Base-by-base conservation (phyloP, 1,284 basidiomycete genomes). In the Ustilago cynodontis region DNA sequence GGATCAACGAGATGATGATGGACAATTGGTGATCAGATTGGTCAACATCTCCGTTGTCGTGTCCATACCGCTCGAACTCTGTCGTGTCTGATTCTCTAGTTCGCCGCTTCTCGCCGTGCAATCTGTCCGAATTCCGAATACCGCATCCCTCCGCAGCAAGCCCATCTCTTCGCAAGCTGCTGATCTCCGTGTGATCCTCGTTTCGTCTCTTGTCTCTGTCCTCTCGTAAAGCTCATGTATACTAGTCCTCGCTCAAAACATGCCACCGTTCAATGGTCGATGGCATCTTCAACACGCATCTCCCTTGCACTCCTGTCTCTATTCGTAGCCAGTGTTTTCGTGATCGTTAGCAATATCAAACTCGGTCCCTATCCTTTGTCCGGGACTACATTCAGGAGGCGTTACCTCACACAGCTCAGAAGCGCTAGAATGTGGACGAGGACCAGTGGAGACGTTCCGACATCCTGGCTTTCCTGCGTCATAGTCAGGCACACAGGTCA, bases 1-100 rank as follows among this genome's bases (percentile, higher is more conserved):
- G 61, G 0, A 53, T 71, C 52, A 76, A 76, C 61, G 73, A 76
- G 57, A 76, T 76, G 68, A 76, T 76, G 68, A 76, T 71, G 73
- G 73, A 76, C 51, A 68, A 68, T n/a, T 76, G 73, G 68, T 76
- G 49, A 47, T 59, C 43, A 24, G 9, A n/a, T 41, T 41, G 5
- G 16, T 37, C 20, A 45, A 28, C 37, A 52, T 24, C 9, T 28
- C 26, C 18, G 29, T 22, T 35, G 33, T 62, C 51, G 16, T 28
- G 20, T 39, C 37, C 26, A 24, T 37, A 28, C 45, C 9, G 18
- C 35, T 47, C 22, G 29, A 18, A 18, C 29, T 0, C 29, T 50
- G 6, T 59, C 43, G 43, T 22, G 2, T 20, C 41, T 20, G n/a
- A 43, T 43, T 20, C n/a, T 20, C 8, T 11, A 20, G 41, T 43